phyloP scores from a whole-genome alignment of 257 asterid species.

The Eustoma russellianum region DNA sequence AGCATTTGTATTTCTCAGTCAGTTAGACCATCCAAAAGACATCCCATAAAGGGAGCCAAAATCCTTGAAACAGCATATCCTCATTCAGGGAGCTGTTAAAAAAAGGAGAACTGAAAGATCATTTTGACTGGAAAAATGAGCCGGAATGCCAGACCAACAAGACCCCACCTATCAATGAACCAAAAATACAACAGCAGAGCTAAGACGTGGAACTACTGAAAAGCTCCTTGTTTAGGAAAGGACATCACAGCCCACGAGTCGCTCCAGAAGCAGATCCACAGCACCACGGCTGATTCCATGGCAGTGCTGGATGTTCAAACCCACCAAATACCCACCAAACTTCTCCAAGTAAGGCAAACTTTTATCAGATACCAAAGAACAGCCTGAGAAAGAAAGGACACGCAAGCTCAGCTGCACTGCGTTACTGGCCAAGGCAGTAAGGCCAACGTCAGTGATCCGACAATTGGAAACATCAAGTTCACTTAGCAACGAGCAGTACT shows the following conservation, averaged over 20 bases:
- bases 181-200: slow-evolving; percentile 34
- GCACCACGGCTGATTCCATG: slow-evolving; percentile 33
- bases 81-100: slow-evolving; percentile 36
- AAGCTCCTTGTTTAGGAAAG: slow-evolving; percentile 33
- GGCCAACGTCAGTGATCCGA: slow-evolving; percentile 53
- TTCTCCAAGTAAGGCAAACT: slow-evolving; percentile 43
- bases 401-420: slow-evolving; percentile 45
- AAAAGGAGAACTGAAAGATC: slow-evolving; percentile 26
- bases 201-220: slow-evolving; percentile 14
- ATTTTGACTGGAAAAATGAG: slow-evolving; percentile 42
- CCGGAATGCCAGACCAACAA: slow-evolving; percentile 21
- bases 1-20: slow-evolving; percentile 28
- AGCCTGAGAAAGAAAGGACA: slow-evolving; percentile 57
- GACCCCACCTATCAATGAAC: slow-evolving; percentile 31
- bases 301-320: slow-evolving; percentile 75
- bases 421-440: slow-evolving; percentile 39
- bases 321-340: slow-evolving; percentile 47
- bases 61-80: slow-evolving; percentile 46
- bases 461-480: slow-evolving; percentile 65
- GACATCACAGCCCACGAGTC: slow-evolving; percentile 79
- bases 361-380: slow-evolving; percentile 44
- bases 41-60: slow-evolving; percentile 19
- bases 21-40: slow-evolving; percentile 28
- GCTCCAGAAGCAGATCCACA: slow-evolving; percentile 44
- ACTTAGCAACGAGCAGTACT: slow-evolving; percentile 39